Base-by-base conservation (phyloP, 78 protist species). In the Guillardia theta region DNA sequence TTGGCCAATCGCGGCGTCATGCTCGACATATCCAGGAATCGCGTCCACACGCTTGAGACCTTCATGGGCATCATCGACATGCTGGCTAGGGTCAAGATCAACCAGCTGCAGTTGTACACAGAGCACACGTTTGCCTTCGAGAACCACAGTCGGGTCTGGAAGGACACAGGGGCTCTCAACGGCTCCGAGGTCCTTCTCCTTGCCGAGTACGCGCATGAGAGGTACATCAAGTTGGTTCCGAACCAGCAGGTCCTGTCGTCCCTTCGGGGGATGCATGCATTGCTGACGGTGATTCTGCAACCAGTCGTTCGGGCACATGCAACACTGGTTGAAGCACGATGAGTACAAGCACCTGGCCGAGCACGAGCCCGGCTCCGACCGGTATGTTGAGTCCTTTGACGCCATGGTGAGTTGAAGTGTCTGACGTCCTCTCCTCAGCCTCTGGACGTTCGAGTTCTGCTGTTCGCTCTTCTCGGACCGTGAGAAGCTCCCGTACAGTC, bases 281-380 rank as follows among this genome's bases (percentile, higher is more conserved):
- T 24, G 27, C 39, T 24, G 70, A 30, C 27, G 70, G 70, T 24
- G 21, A 30, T 24, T 10, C 30, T 50, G 10, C 30, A 15, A 19
- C 30, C 70, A 70, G 83, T 70, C 83, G 83, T 24, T 70, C 41
- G 83, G 83, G n/a, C 83, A 70, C 83, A 70, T 70, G 83, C 83
- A 70, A 24, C 83, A 70, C 83, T 70, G 83, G 83, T 43, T 70
- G n/a, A 70, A 70, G 41, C 83, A 70, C 83, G 41, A 36, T 0
- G 83, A 12, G 41, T 70, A 70, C 83, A 6, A 36, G 10, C 45
- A 70, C 83, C 41, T 70, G 36, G 83, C 83, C 1, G 83, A 58
- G 70, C 39, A 24, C 6, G 6, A 3, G 4, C 70, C 70, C 3
- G 70, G 70, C 70, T 58, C 70, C 70, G 70, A 58, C 6, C 21